These are phyloP conservation scores for Tetradesmus lagerheimii DNA, from an alignment of 139 green algal genomes.

Conservation along the genomic window DNA sequence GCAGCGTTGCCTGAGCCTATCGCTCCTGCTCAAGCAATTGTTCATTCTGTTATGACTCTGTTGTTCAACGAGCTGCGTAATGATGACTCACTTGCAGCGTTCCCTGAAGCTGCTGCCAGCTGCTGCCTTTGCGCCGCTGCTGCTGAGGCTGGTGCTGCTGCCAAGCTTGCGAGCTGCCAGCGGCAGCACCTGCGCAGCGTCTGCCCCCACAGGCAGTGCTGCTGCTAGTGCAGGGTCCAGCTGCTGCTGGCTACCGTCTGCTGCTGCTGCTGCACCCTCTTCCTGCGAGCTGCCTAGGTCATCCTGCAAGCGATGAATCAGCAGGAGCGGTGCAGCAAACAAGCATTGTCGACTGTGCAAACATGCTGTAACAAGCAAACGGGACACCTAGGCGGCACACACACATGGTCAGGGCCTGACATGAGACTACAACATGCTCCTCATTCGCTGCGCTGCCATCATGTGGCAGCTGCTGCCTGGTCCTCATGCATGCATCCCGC, in stretches of 20 bases:
- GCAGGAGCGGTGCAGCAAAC: too few species aligned
- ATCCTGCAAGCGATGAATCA: neutral
- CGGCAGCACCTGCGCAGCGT: neutral
- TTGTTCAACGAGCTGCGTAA: too few species aligned
- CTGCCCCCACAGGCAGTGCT: neutral
- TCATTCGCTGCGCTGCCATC: too few species aligned
- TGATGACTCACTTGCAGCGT: slow-evolving; percentile 50
- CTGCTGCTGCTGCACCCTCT: slow-evolving; percentile 24
- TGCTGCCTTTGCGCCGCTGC: neutral
- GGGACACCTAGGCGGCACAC: neutral
- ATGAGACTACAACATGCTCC: neutral
- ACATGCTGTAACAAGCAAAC: neutral
- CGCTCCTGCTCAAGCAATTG: too few species aligned
- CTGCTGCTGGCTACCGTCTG: slow-evolving; percentile 13
- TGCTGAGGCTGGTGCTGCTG: slow-evolving; percentile 1
- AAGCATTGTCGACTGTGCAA: neutral
- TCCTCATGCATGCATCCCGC: neutral
- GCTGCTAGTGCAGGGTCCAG: slow-evolving; percentile 24
- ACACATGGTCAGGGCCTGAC: too few species aligned
- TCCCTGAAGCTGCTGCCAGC: slow-evolving; percentile 57
- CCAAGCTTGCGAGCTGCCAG: neutral
- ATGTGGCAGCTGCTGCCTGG: too few species aligned
- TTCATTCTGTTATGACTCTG: too few species aligned
- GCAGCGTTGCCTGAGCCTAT: too few species aligned
- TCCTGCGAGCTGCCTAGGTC: neutral